phyloP scores from a whole-genome alignment of 306 rosid genomes.

The Comarum palustre region DNA sequence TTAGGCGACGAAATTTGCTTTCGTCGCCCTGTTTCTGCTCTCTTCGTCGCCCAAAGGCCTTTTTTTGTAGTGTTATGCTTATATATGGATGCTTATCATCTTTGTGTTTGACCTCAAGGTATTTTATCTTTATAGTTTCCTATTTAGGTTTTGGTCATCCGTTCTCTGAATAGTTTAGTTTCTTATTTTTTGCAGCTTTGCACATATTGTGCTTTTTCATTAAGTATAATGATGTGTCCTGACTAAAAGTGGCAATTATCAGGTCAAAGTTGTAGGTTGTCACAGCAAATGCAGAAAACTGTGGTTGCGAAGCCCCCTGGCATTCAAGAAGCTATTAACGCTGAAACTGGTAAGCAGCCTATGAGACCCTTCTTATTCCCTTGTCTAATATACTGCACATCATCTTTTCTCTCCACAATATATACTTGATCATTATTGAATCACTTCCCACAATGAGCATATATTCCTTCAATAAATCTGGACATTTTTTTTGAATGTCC shows the following conservation, averaged over 20 bases:
- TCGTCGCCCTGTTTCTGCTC: too few species aligned
- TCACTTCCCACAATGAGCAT: too few species aligned
- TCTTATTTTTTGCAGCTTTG: not conserved
- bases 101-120: not conserved
- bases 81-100: constrained; percentile 5
- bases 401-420: not conserved
- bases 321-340: constrained; percentile 70
- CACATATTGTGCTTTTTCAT: not conserved
- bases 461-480: too few species aligned
- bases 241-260: constrained; percentile 19
- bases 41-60: too few species aligned
- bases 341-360: constrained; percentile 56
- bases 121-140: not conserved
- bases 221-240: not conserved
- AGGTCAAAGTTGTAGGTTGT: constrained; percentile 78
- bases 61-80: too few species aligned
- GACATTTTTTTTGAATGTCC: too few species aligned
- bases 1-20: too few species aligned
- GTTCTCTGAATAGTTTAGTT: not conserved
- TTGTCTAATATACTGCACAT: not conserved
- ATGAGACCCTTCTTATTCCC: constrained; percentile 1
- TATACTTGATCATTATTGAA: not conserved
- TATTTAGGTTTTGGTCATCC: not conserved
- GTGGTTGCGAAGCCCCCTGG: constrained; percentile 69
- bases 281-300: constrained; percentile 89